phyloP scores from a whole-genome alignment of 768 basidiomycete genomes.

The Calocera cornea region DNA sequence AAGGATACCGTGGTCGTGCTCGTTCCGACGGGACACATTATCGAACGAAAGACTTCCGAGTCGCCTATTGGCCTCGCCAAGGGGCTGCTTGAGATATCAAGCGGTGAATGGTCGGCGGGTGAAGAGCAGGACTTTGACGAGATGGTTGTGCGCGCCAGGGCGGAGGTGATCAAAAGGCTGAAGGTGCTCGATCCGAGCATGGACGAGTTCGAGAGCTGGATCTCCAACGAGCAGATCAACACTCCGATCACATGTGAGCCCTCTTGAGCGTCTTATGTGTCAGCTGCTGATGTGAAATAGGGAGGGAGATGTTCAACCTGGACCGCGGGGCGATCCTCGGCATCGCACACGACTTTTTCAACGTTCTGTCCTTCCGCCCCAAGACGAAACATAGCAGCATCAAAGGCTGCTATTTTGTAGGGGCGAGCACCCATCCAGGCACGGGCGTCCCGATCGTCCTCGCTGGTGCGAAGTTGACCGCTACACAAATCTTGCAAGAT shows the following conservation, averaged over 20 bases:
- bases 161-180: constrained; percentile 23
- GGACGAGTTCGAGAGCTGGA: constrained; percentile 22
- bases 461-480: constrained; percentile 26
- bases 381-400: constrained; percentile 24
- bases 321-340: constrained; percentile 31
- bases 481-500: constrained; percentile 4
- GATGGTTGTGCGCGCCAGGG: constrained; percentile 23
- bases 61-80: constrained; percentile 6
- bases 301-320: constrained; percentile 31
- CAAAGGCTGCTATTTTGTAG: constrained; percentile 29
- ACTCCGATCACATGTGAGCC: constrained; percentile 27
- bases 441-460: constrained; percentile 31
- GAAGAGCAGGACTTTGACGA: constrained; percentile 2
- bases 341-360: constrained; percentile 28
- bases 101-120: constrained; percentile 5
- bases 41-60: constrained; percentile 11
- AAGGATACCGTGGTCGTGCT: constrained; percentile 28
- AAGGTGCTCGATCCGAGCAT: constrained; percentile 20
- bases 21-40: constrained; percentile 28
- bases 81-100: constrained; percentile 8
- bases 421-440: constrained; percentile 32
- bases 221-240: constrained; percentile 27
- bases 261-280: neutral
- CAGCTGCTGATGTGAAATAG: constrained; percentile 10
- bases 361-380: constrained; percentile 24